Evolutionary conservation across 2,329 filamentous ascomycete genomes (phyloP), one percentile per base, ranked within the genome.

Genomic region (Lasiodiplodia theobromae): DNA sequence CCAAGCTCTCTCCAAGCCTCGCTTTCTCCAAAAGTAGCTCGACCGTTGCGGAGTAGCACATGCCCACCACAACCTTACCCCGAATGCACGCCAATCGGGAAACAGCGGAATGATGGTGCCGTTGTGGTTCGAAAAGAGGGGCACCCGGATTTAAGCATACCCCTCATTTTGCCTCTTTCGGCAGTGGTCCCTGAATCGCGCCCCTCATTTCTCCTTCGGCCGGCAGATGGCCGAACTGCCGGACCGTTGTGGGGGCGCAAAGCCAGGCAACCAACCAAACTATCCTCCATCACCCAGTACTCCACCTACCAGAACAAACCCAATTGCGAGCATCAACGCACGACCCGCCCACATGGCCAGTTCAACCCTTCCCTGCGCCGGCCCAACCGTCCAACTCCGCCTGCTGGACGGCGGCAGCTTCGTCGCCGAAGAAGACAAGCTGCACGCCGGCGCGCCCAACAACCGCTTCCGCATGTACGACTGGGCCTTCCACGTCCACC

Each of bases 341-440:
- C 23, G 5, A 16, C 10, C 5, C 28, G 25, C 2, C 25, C 8
- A 54, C 11, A 12, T 21, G 8, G 25, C 21, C 52, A 14, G 16
- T 31, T 25, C 28, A 28, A 1, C 28, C 25, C 58, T 75, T 23
- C 73, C 75, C 54, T 64, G 69, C 40, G 71, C 73, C 0, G 68
- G 71, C 54, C 72, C 73, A 21, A 73, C 70, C 25, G 74, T 78
- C 4, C 40, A 73, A 6, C 66, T 78, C 8, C 73, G 72, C 2
- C 68, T 78, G 8, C 71, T 78, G 28, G 76, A 78, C 72, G 76
- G 76, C 10, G 76, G 76, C 7, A 78, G 76, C 49, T 77, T 78
- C 57, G 70, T 77, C 6, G 76, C 70, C 4, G 75, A 77, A 23
- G 31, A 73, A 21, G 69, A 70, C 47, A 74, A 72, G 47, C 64